phyloP scores from a whole-genome alignment of 768 basidiomycete genomes.

The Lepiota brunneoincarnata region DNA sequence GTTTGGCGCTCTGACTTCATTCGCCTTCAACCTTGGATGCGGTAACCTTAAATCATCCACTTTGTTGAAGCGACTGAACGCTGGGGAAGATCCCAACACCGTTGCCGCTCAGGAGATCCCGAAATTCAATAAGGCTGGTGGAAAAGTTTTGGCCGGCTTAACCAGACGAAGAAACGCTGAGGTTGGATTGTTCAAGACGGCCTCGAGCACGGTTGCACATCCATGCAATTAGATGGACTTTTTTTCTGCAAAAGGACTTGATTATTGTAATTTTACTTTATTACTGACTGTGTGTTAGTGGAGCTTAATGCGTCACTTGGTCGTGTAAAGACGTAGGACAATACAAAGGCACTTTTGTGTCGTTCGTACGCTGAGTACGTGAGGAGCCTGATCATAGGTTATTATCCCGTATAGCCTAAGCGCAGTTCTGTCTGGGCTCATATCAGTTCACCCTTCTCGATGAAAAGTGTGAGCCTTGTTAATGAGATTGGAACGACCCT shows the following conservation, averaged over 20 bases:
- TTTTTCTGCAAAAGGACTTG: not conserved
- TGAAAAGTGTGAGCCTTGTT: no score
- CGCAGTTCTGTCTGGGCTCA: no score
- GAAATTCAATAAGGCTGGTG: constrained; percentile 30
- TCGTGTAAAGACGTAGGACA: no score
- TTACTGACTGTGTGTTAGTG: no score
- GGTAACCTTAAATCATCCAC: constrained; percentile 26
- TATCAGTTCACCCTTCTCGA: no score
- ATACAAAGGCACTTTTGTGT: no score
- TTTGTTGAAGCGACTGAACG: constrained; percentile 30
- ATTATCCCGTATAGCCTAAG: no score
- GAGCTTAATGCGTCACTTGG: no score
- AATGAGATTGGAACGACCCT: no score
- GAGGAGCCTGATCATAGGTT: no score
- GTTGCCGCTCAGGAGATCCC: constrained; percentile 34
- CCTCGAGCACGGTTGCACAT: constrained; percentile 28
- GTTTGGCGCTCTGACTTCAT: constrained; percentile 31
- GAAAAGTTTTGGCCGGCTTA: constrained; percentile 27
- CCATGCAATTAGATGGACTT: constrained; percentile 19
- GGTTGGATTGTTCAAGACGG: constrained; percentile 31
- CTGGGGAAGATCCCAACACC: constrained; percentile 32
- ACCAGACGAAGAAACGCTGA: constrained; percentile 29
- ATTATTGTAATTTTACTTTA: no score
- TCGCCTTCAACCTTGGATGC: constrained; percentile 33
- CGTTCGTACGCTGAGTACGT: no score